Base-by-base conservation (phyloP, 805 yeast genomes). In the Blastobotrys parvus region DNA sequence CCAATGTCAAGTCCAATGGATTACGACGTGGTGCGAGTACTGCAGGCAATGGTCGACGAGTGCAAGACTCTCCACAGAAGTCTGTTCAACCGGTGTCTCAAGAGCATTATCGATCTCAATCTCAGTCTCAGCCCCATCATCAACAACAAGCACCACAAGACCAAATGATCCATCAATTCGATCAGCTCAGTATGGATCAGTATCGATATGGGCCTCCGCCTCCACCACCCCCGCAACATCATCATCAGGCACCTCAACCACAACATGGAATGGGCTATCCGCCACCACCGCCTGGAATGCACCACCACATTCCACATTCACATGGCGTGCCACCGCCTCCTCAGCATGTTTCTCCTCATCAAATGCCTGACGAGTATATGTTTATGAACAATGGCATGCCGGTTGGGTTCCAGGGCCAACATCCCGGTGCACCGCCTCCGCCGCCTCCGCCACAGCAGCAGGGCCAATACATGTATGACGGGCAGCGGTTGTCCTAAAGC, bases 151-250 rank as follows among this genome's bases (percentile, higher is more conserved):
- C n/a, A 32, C 11, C 35, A 15, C 17, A 46, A 43, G 29, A 22
- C 31, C n/a, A n/a, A n/a, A n/a, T n/a, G n/a, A n/a, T n/a, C 30
- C 43, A 46, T 27, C 49, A 46, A 34, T 46, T 46, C 21, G 46
- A 43, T 15, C 49, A 46, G 36, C 11, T 46, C 40, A 27, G 40
- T 11, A 11, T 45, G 11, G 37, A 31, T 16, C 38, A 31, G 19
- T 38, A 43, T 23, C 39, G 17, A 11, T 35, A 41, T 13, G 32
- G 30, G 21, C 39, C 36, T 34, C 21, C 20, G 10, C 16, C n/a
- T 16, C 36, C 36, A 17, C 5, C 19, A 20, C 19, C 11, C 36
- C n/a, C 17, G 22, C 29, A 25, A 8, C 29, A 25, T 25, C 29
- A 25, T 8, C 7, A 11, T 25, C 29, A 25, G 11, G 11, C 29